Evolutionary conservation across 805 yeast species (phyloP), one percentile per base, ranked within the genome.

Genomic region (Pachysolen tannophilus): DNA sequence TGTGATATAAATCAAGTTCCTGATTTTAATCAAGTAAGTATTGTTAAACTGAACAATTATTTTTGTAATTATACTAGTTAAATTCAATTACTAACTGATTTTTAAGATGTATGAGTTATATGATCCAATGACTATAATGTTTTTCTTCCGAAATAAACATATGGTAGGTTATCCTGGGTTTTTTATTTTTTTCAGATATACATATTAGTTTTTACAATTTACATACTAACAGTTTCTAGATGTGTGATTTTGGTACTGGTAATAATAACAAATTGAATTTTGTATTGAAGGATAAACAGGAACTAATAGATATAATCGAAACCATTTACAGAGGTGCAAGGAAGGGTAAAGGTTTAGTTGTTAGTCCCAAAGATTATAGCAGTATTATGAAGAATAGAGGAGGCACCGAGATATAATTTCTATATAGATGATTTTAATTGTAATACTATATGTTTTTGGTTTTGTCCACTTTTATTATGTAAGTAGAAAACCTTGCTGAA

Each of bases 161-260:
- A 88, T 90, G 94, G 39, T 35, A 17, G 28, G 39, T 37, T 17
- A 11, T 21, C 20, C 18, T 7, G 18, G n/a, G 30, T n/a, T 19
- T 4, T n/a, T 3, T 5, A 20, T 15, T 6, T 7, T 13, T 29
- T 18, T n/a, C 5, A 14, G 5, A n/a, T 30, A 15, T 11, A 5
- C 26, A 21, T 13, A 16, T 17, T 17, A 20, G 17, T 18, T 9
- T 20, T 6, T n/a, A 10, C 33, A 20, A 14, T 17, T 13, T 25
- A 14, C 32, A 32, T 27, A 31, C 20, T 26, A 20, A 16, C 13
- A 16, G 11, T 10, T 16, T 32, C 5, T 20, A 34, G 42, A 78
- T 92, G 94, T 85, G 96, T 58, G 98, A 92, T 63, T 87, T 88
- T 56, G 98, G 98, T 2, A 92, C 97, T 0, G 98, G 98, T 21